Conservation (phyloP, 208 protist genomes). For the Trypanosoma boissoni region DNA sequence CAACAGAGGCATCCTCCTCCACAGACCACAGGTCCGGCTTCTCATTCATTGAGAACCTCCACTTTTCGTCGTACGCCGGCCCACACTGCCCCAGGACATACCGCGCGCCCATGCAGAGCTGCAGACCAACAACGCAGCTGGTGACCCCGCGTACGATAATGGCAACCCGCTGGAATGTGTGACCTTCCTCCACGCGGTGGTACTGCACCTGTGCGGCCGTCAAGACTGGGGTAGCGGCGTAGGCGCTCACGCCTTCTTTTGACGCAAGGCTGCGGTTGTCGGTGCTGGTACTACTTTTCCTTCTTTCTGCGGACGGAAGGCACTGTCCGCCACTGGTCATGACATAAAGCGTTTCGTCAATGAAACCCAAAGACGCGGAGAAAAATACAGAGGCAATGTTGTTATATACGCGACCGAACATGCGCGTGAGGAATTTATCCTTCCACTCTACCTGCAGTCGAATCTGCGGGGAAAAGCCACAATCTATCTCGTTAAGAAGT, state of each 20-base stretch:
- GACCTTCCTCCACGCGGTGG: constrained; percentile 40
- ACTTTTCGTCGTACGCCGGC: constrained; percentile 47
- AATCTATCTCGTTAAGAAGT: constrained; percentile 81
- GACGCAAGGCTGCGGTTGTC: constrained; percentile 25
- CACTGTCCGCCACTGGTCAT: constrained; percentile 18
- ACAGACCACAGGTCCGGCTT: constrained; percentile 3
- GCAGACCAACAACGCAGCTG: constrained; percentile 63
- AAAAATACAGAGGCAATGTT: constrained; percentile 56
- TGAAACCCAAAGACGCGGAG: constrained; percentile 66
- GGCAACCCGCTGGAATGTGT: constrained; percentile 69
- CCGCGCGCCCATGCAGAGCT: constrained; percentile 83
- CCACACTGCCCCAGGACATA: constrained; percentile 72
- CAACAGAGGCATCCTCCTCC: not conserved
- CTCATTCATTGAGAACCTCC: constrained; percentile 84
- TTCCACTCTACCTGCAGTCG: constrained; percentile 75
- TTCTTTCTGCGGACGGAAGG: not conserved
- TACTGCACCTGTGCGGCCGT: constrained; percentile 58
- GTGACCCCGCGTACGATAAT: constrained; percentile 55
- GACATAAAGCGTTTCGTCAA: constrained; percentile 70
- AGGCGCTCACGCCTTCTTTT: constrained; percentile 6
- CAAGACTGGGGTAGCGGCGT: constrained; percentile 31
- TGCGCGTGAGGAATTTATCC: constrained; percentile 49
- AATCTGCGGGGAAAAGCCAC: constrained; percentile 68
- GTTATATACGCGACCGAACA: constrained; percentile 59
- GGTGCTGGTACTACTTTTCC: constrained; percentile 7